Base-by-base conservation (phyloP, 202 grass and related monocot genomes). In the Cymbopogon flexuosus region DNA sequence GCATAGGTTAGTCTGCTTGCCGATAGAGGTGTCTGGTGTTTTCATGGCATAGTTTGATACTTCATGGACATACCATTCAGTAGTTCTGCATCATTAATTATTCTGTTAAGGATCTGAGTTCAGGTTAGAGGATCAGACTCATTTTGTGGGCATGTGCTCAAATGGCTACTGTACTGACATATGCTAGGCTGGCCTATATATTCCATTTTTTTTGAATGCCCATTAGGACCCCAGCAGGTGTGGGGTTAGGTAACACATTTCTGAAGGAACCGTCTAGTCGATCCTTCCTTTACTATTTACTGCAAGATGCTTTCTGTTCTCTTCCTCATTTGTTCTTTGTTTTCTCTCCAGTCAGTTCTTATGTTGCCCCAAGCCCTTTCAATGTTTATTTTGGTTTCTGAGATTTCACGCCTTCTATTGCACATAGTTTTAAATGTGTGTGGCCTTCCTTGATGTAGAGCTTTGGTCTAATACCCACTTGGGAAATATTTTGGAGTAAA, bases 141-240 rank as follows among this genome's bases (percentile, higher is more conserved):
- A 67, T 68, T 62, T 58, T 71, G 18, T 75, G 34, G 62, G 34
- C 24, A 57, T 37, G 52, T 45, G 45, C 31, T 23, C 19, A 59
- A 72, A 73, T 76, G 51, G 6, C 66, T 75, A 51, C 7, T 84
- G 1, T 31, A n/a, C 42, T 52, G 36, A 61, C 42, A 63, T 51
- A 68, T 76, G 70, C 57, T 62, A 66, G 63, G 39, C 21, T 85
- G 29, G 10, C 46, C 71, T 47, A 49, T 47, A 43, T 59, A 43
- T 83, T 73, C 23, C 66, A 39, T 30, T 79, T 73, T 87, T 79
- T 68, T 68, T 39, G 57, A 72, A 82, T 85, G 43, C 79, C 41
- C 61, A 29, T 64, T 60, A 72, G 67, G 62, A 88, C 75, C 75
- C 10, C 69, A 24, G 4, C 75, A 69, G 45, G 21, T 27, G 68